Base-by-base conservation (phyloP, 495 filamentous ascomycete genomes). In the Lichina pygmaea region DNA sequence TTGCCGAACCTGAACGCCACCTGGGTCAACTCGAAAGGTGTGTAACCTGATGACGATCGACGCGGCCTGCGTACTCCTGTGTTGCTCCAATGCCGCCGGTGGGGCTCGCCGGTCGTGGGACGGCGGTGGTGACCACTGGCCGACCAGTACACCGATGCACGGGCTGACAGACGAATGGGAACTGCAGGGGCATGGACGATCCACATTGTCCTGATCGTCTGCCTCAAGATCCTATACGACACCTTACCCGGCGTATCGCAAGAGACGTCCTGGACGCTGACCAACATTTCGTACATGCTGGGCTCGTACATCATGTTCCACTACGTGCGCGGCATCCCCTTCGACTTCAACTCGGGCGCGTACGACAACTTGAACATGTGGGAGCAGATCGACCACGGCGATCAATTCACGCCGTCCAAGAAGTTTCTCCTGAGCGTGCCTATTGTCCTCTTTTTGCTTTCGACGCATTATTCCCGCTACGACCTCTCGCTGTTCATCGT, bases 351-450 rank as follows among this genome's bases (percentile, higher is more conserved):
- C 58, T 76, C 83, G n/a, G 89, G 89, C 43, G 89, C 89, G 48
- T 97, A 93, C 66, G 89, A 97, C 62, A 94, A 95, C 57, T 70
- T 95, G 52, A 95, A 94, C 63, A 93, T 97, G 86, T 97, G 89
- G 89, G 89, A 97, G 66, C 89, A 97, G 66, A 97, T 97, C 57
- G 89, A 97, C 65, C 89, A 97, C 54, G 89, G 89, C 32, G 89
- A 89, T 59, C 89, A 97, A 58, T 97, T 94, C 64, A 97, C 89
- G 6, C 89, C 89, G 10, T 75, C 89, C 46, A 97, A 97, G 71
- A 97, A 97, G 61, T 97, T 94, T 60, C 62, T 97, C 48, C 73
- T 97, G 53, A 82, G 75, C 48, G 89, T 94, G 42, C 89, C 89
- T 33, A 85, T 97, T 50, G 70, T 84, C 49, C 70, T 97, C 53